Base-by-base conservation (phyloP, 306 rosid species). In the Abrus pulchellus region DNA sequence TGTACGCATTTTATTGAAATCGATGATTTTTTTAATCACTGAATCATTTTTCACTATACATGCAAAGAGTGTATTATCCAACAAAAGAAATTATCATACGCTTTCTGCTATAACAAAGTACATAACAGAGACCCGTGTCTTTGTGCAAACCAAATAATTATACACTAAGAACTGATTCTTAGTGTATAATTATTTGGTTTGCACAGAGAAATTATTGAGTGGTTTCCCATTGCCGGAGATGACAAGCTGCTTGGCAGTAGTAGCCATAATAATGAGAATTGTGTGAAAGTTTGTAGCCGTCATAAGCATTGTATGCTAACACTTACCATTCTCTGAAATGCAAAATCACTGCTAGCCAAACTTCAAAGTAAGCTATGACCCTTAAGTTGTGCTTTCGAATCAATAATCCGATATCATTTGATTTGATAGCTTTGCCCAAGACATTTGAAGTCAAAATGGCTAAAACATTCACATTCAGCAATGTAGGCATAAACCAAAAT, bases 341-440 rank as follows among this genome's bases (percentile, higher is more conserved):
- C 13, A 38, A 14, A 6, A 53, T 10, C 4, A 38, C 13, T 54
- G 64, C 38, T 36, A 54, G 38, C 28, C 52, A 38, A 54, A 56
- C 41, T 55, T 12, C 78, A 34, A 62, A 62, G 52, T 38, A 7
- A 49, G 7, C 54, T 30, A 3, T 32, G n/a, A 27, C 5, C 41
- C 49, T n/a, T 8, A 8, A 67, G 54, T 50, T 60, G 74, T 41
- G 63, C 63, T 8, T 36, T 59, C 5, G 48, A 28, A 81, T 62
- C 74, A 54, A 47, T 36, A 82, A 68, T 50, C 48, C 9, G 14
- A 68, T 68, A 59, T 64, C 50, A 80, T 33, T 66, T 81, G 36
- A 47, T 27, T 66, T 81, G 36, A 47, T 27, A 70, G 64, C 64
- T 14, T 69, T 43, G 30, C 12, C 64, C 68, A 60, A 52, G 57